phyloP scores from a whole-genome alignment of 192 early-diverging fungal genomes.

The Backusella tuberculispora region DNA sequence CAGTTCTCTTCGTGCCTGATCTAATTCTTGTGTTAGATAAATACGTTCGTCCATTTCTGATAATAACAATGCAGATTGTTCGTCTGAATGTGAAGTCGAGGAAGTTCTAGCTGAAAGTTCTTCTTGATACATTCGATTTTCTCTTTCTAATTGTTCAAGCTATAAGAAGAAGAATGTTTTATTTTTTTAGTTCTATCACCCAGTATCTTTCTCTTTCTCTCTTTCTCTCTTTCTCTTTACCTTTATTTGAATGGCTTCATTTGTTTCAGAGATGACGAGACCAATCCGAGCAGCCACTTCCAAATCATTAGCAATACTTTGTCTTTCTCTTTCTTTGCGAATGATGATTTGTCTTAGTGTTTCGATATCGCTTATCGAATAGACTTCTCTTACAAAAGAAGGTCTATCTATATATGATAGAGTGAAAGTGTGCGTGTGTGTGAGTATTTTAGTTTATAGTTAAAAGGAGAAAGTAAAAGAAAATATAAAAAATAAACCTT shows the following conservation, averaged over 20 bases:
- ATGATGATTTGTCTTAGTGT: slow-evolving; percentile 53
- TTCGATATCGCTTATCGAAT: slow-evolving; percentile 52
- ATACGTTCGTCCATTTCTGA: slow-evolving; percentile 50
- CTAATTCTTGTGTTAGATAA: slow-evolving; percentile 54
- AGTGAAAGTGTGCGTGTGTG: not conserved
- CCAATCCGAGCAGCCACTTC: slow-evolving; percentile 65
- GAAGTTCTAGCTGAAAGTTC: slow-evolving; percentile 2
- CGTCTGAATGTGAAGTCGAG: not conserved
- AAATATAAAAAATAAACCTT: slow-evolving; percentile 29
- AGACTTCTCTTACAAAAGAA: slow-evolving; percentile 42
- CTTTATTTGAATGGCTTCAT: slow-evolving; percentile 57
- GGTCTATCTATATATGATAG: slow-evolving; percentile 35
- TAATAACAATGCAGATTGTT: slow-evolving; percentile 15
- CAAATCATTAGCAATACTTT: slow-evolving; percentile 53
- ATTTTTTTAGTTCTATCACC: no score
- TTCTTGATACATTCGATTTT: slow-evolving; percentile 35
- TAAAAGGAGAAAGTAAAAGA: not conserved
- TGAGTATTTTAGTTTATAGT: not conserved
- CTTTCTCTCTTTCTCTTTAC: not conserved
- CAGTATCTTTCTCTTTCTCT: not conserved
- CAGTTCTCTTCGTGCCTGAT: slow-evolving; percentile 53
- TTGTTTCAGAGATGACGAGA: slow-evolving; percentile 57
- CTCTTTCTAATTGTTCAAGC: slow-evolving; percentile 42
- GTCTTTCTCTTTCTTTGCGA: slow-evolving; percentile 60
- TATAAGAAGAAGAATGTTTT: not conserved